Base-by-base conservation (phyloP, 352 stramenopile species). In the Vaucheria bursata region DNA sequence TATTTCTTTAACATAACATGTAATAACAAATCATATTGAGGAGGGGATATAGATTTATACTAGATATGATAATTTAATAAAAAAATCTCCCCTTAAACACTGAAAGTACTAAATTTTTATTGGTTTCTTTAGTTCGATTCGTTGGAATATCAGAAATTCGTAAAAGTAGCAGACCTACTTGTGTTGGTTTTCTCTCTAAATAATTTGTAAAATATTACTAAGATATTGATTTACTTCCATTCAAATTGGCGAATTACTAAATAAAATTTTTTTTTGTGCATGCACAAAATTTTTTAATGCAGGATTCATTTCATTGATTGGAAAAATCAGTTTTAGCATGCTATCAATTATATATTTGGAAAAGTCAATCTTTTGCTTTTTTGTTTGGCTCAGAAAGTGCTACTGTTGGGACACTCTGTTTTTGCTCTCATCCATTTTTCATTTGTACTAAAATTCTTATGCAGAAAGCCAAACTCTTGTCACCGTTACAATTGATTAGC, bases 1-100 rank as follows among this genome's bases (percentile, higher is more conserved):
- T 76, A 89, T 0, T 90, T 89, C 35, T 87, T 87, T 5, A 73
- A 73, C 79, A 65, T 75, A 64, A 38, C 12, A 49, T 50, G 25
- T 25, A 18, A 25, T 59, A 25, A 18, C 12, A 18, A 18, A 25
- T 25, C 25, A 25, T 25, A 12, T 18, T 25, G 12, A 12, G 12
- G 12, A 59, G 12, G 45, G 12, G 45, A 12, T 12, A 18, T 59
- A 59, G 45, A 59, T 12, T 12, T 12, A 25, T 59, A 18, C 25
- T 59, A 25, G 25, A 18, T 59, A 25, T 59, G 12, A 25, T 18
- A 12, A 59, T 59, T 59, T 59, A 25, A 12, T 59, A 25, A 25
- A 18, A 18, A 18, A 59, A 12, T 59, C 45, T 59, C 12, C 45
- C 45, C 12, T 25, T 25, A 59, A 18, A 25, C 12, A 18, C 25